These are phyloP conservation scores for rapeseed (Brassica napus) DNA, from an alignment of 345 rosid species.

Conservation along the genomic window DNA sequence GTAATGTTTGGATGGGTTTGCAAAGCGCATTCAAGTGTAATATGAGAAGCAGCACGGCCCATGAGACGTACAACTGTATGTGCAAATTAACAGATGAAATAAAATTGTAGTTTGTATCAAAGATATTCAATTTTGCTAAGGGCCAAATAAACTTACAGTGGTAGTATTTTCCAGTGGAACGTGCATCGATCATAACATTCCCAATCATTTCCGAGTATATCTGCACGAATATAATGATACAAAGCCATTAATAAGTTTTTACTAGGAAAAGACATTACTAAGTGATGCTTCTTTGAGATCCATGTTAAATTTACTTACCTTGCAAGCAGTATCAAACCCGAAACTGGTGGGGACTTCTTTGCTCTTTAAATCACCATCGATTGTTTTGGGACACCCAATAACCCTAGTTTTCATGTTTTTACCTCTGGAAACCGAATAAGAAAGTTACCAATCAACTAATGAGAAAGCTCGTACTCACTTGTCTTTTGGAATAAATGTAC, in stretches of 20 bases:
- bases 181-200: slow-evolving; percentile 97
- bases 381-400: slow-evolving; percentile 96
- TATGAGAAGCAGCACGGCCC: slow-evolving; percentile 99
- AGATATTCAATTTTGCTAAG: background rate
- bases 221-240: slow-evolving; percentile 40
- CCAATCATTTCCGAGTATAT: slow-evolving; percentile 98
- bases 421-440: slow-evolving; percentile 44
- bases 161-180: slow-evolving; percentile 96
- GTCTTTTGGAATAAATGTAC: slow-evolving; percentile 33
- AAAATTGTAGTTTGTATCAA: background rate
- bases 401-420: slow-evolving; percentile 82
- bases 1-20: slow-evolving; percentile 97
- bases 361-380: slow-evolving; percentile 94
- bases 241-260: background rate
- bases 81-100: slow-evolving; percentile 31
- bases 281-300: background rate
- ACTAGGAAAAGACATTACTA: background rate
- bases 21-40: slow-evolving; percentile 95
- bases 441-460: background rate
- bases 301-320: slow-evolving; percentile 45
- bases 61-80: slow-evolving; percentile 86
- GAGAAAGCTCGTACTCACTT: background rate
- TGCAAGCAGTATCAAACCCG: slow-evolving; percentile 98
- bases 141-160: slow-evolving; percentile 64
- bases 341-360: slow-evolving; percentile 96